A percentile compares a stretch with the other conserved stretches of the same genome.
These are phyloP conservation scores for Boletus sp. DNA, from an alignment of 768 basidiomycete genomes.

Conservation along the genomic window DNA sequence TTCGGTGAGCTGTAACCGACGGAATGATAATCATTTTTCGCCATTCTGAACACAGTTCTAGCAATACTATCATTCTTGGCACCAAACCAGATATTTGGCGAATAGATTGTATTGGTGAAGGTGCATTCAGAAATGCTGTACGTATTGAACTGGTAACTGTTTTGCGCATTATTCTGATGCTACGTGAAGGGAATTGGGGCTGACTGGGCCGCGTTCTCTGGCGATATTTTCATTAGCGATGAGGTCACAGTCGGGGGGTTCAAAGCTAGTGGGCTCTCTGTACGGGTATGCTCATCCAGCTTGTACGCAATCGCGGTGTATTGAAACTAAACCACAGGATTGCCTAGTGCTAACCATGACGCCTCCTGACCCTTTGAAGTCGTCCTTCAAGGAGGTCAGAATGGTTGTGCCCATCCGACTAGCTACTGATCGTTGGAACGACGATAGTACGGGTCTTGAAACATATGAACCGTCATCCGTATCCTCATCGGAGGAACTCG, in stretches of 20 bases:
- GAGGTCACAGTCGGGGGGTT: conserved; percentile 58
- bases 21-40: background rate
- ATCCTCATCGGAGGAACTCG: conserved; percentile 26
- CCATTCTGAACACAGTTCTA: conserved; percentile 20
- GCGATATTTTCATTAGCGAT: conserved; percentile 54
- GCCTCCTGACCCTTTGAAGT: conserved; percentile 52
- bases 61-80: conserved; percentile 44
- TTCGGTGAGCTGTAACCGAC: conserved; percentile 34
- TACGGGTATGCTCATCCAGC: conserved; percentile 45
- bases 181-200: conserved; percentile 53
- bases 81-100: conserved; percentile 74
- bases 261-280: conserved; percentile 57
- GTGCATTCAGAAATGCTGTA: conserved; percentile 55
- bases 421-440: conserved; percentile 57
- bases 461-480: conserved; percentile 11
- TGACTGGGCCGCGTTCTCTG: conserved; percentile 59
- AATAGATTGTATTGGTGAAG: conserved; percentile 61
- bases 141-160: conserved; percentile 19
- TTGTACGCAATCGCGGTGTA: background rate
- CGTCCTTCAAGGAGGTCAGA: conserved; percentile 58
- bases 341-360: conserved; percentile 59
- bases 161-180: conserved; percentile 2
- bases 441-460: conserved; percentile 30
- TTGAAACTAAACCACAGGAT: conserved; percentile 44
- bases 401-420: conserved; percentile 61